phyloP scores from a whole-genome alignment of 352 stramenopile species.

The Phytophthora chlamydospora region DNA sequence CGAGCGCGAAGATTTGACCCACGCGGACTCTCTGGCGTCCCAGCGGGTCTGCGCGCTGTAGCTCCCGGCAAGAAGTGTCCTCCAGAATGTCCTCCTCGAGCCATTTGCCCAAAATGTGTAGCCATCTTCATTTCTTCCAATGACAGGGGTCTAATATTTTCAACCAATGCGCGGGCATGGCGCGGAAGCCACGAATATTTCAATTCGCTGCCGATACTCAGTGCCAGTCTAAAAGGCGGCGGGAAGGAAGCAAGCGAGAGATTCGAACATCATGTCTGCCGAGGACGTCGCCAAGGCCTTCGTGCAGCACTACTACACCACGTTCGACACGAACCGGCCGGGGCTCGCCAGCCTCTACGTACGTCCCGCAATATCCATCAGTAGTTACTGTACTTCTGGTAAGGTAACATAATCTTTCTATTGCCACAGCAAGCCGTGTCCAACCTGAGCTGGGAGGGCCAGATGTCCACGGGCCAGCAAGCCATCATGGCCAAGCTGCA shows the following conservation, averaged over 20 bases:
- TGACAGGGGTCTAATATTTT: slow-evolving; percentile 16
- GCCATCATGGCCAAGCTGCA: slow-evolving; percentile 92
- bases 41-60: slow-evolving; percentile 35
- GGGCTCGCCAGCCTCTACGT: slow-evolving; percentile 82
- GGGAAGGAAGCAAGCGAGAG: slow-evolving; percentile 13
- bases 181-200: slow-evolving; percentile 31
- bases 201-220: slow-evolving; percentile 18
- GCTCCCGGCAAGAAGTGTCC: not conserved
- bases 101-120: slow-evolving; percentile 15
- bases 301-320: slow-evolving; percentile 89
- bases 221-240: slow-evolving; percentile 30
- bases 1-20: slow-evolving; percentile 27
- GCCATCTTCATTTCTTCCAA: slow-evolving; percentile 35
- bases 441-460: slow-evolving; percentile 83
- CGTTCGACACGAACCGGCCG: slow-evolving; percentile 84
- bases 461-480: slow-evolving; percentile 73
- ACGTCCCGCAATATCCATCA: slow-evolving; percentile 28
- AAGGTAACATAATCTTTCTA: not conserved
- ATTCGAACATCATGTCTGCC: slow-evolving; percentile 68
- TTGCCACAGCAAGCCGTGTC: slow-evolving; percentile 68
- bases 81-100: too few relatives aligned
- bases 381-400: not conserved
- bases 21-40: slow-evolving; percentile 21
- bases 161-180: slow-evolving; percentile 26
- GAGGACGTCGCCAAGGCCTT: slow-evolving; percentile 88